phyloP scores from a whole-genome alignment of 169 alveolate species.

The Plasmodium chabaudi region DNA sequence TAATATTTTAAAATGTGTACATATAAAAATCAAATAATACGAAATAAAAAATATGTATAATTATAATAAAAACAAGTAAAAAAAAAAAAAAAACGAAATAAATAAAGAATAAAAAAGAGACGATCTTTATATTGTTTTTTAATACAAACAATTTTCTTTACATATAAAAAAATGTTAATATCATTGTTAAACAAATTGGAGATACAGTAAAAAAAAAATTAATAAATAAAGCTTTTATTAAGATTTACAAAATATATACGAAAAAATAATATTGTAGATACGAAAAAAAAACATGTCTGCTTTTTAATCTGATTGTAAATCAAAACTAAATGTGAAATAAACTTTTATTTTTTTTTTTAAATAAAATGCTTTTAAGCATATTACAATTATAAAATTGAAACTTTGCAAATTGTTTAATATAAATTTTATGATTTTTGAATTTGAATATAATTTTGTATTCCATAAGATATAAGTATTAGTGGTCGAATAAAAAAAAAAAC shows the following conservation, averaged over 20 bases:
- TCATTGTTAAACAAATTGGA: slow-evolving; percentile 24
- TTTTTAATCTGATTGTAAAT: slow-evolving; percentile 15
- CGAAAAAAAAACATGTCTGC: slow-evolving; percentile 6
- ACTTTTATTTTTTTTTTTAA: slow-evolving; percentile 1
- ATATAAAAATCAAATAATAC: too few relatives aligned
- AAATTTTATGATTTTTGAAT: slow-evolving; percentile 1
- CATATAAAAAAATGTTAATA: slow-evolving; percentile 6
- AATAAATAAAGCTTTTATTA: slow-evolving; percentile 8
- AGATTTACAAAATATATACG: slow-evolving; percentile 26
- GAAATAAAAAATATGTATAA: too few relatives aligned
- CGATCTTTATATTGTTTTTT: background rate
- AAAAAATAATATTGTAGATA: background rate
- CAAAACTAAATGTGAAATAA: background rate
- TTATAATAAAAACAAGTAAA: too few relatives aligned
- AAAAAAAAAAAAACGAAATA: too few relatives aligned
- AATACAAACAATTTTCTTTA: slow-evolving; percentile 1
- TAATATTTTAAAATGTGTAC: too few relatives aligned
- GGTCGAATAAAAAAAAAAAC: too few relatives aligned
- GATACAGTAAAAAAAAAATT: slow-evolving; percentile 21
- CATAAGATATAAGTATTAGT: too few relatives aligned
- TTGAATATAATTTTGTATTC: too few relatives aligned
- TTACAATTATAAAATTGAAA: background rate
- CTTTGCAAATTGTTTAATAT: slow-evolving; percentile 9
- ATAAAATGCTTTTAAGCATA: slow-evolving; percentile 51
- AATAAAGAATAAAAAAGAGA: background rate